phyloP scores from a whole-genome alignment of 2,329 filamentous ascomycete species.

The Aspergillus viridinutans region DNA sequence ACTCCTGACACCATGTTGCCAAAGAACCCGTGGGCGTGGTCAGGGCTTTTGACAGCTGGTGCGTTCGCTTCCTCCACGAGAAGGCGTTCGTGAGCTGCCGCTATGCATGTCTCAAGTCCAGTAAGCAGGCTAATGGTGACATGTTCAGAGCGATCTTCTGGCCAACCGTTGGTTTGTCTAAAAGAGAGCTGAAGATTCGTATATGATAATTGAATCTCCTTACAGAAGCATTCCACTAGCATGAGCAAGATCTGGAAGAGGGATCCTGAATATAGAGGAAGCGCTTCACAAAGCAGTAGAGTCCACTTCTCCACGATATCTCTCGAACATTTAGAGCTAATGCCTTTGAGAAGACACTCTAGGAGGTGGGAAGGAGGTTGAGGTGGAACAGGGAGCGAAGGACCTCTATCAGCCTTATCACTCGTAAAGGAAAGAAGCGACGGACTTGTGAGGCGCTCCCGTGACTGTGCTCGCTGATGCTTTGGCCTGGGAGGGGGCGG shows the following conservation, averaged over 20 bases:
- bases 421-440: slow-evolving; percentile 45
- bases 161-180: slow-evolving; percentile 38
- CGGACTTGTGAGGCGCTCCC: slow-evolving; percentile 37
- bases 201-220: slow-evolving; percentile 71
- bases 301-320: slow-evolving; percentile 89
- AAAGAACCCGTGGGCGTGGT: slow-evolving; percentile 82
- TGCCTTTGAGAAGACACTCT: slow-evolving; percentile 75
- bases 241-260: slow-evolving; percentile 90
- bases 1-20: slow-evolving; percentile 92
- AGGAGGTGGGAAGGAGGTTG: slow-evolving; percentile 62
- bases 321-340: slow-evolving; percentile 69
- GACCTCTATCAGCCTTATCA: slow-evolving; percentile 40
- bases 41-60: slow-evolving; percentile 68
- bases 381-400: slow-evolving; percentile 29
- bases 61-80: slow-evolving; percentile 69
- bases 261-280: slow-evolving; percentile 76
- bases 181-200: slow-evolving; percentile 56
- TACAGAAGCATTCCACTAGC: slow-evolving; percentile 83
- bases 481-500: slow-evolving; percentile 26
- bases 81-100: slow-evolving; percentile 78
- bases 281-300: slow-evolving; percentile 72
- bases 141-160: slow-evolving; percentile 54
- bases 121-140: slow-evolving; percentile 74
- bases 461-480: slow-evolving; percentile 36
- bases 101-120: slow-evolving; percentile 84